Evolutionary conservation across 441 rosid species (phyloP).

Genomic region (Biscutella laevigata): DNA sequence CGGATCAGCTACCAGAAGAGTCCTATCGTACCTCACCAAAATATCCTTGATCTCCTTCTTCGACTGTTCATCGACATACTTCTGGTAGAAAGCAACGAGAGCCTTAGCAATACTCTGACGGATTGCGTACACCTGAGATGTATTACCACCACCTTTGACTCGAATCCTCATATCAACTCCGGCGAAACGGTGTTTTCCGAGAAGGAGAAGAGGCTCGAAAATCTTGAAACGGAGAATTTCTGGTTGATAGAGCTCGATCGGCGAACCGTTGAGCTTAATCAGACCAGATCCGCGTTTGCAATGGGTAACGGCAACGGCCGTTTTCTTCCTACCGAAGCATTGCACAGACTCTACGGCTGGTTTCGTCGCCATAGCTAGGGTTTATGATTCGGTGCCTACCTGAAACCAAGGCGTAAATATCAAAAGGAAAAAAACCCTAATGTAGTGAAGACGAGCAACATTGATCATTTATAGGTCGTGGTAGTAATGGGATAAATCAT

Average conservation of each 20-base stretch:
- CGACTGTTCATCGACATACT: slow-evolving; percentile 65
- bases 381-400: neutral
- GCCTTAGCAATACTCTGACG: slow-evolving; percentile 76
- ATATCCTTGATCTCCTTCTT: slow-evolving; percentile 79
- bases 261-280: slow-evolving; percentile 68
- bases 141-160: slow-evolving; percentile 66
- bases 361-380: slow-evolving; percentile 30
- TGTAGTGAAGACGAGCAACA: neutral
- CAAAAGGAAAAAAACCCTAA: slow-evolving; percentile 18
- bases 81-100: slow-evolving; percentile 60
- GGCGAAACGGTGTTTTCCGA: slow-evolving; percentile 58
- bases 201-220: slow-evolving; percentile 51
- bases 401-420: slow-evolving; percentile 9
- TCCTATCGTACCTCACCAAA: slow-evolving; percentile 64
- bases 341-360: slow-evolving; percentile 40
- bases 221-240: slow-evolving; percentile 79
- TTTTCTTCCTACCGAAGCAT: slow-evolving; percentile 75
- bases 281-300: slow-evolving; percentile 57
- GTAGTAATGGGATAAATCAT: no score
- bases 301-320: slow-evolving; percentile 62
- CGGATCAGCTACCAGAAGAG: slow-evolving; percentile 73
- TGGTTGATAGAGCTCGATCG: slow-evolving; percentile 65
- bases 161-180: slow-evolving; percentile 76
- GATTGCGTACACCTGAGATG: slow-evolving; percentile 73
- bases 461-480: neutral